phyloP scores from a whole-genome alignment of 2,329 filamentous ascomycete genomes.

The Dactylellina sp. region DNA sequence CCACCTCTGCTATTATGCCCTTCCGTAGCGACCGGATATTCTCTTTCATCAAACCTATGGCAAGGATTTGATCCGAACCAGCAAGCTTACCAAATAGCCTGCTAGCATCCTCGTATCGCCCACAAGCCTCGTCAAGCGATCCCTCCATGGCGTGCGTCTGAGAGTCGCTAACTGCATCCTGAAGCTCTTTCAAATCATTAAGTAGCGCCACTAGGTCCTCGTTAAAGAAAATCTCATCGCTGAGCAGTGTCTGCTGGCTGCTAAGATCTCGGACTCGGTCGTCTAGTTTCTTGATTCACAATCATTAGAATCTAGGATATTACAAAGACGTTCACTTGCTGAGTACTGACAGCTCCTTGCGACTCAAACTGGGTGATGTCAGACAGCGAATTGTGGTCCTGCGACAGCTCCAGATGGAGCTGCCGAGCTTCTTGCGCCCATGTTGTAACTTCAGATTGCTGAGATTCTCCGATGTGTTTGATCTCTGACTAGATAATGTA shows the following conservation, averaged over 20 bases:
- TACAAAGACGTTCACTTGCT: neutral
- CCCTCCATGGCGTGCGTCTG: slow-evolving; percentile 40
- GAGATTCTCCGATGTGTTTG: slow-evolving; percentile 56
- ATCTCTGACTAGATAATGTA: slow-evolving; percentile 58
- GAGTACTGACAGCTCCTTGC: slow-evolving; percentile 44
- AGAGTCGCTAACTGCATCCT: slow-evolving; percentile 56
- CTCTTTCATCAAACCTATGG: slow-evolving; percentile 59
- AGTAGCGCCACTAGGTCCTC: slow-evolving; percentile 58
- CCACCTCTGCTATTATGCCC: slow-evolving; percentile 64
- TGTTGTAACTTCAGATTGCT: slow-evolving; percentile 57
- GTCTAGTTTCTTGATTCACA: slow-evolving; percentile 57
- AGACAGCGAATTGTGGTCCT: slow-evolving; percentile 39
- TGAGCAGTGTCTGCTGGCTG: slow-evolving; percentile 57
- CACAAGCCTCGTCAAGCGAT: slow-evolving; percentile 54
- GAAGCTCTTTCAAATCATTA: slow-evolving; percentile 57
- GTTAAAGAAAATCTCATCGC: slow-evolving; percentile 59
- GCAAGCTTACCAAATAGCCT: slow-evolving; percentile 55
- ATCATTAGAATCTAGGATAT: slow-evolving; percentile 34
- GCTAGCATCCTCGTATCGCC: slow-evolving; percentile 49
- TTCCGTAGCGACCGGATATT: slow-evolving; percentile 56
- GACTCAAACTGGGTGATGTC: slow-evolving; percentile 47
- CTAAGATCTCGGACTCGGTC: slow-evolving; percentile 56
- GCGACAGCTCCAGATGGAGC: slow-evolving; percentile 58
- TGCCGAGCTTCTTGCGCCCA: slow-evolving; percentile 59
- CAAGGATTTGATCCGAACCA: slow-evolving; percentile 56